Evolutionary conservation across 1,284 basidiomycete species (phyloP), one percentile per base, ranked within the genome.

Genomic region (Microbotryomycetes sp.): DNA sequence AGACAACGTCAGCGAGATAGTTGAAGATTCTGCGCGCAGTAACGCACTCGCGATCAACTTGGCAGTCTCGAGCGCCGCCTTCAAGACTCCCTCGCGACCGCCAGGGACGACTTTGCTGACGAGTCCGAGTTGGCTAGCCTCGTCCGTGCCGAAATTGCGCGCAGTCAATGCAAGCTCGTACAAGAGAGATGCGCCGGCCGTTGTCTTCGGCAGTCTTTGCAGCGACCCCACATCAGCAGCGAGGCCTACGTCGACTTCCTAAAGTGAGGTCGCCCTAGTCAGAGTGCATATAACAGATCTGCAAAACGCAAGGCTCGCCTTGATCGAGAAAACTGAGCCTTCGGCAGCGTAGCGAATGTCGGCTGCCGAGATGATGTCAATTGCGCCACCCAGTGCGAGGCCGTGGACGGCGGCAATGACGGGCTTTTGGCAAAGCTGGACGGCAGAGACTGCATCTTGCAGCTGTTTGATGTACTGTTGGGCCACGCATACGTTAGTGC

Each of bases 161-260:
- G 83, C 86, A 0, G 89, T 90, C 71, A 88, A 84, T 0, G 88
- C 86, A 9, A 94, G 79, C 75, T 97, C 92, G 55, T 84, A 79
- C 0, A 85, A 78, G n/a, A 88, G 78, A 6, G 87, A 89, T 35
- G 84, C 82, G 76, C 91, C 93, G 0, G 85, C 89, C 0, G 84
- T 82, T 49, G 89, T 81, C 73, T 91, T 90, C 0, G 89, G 89
- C 29, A 94, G 79, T 45, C 87, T 84, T 31, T 92, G 89, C 16
- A 97, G 81, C 11, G 68, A 69, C 2, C 92, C 92, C 52, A 94
- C 86, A 74, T 96, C 92, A 2, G 92, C 88, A 2, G 91, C 91
- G 0, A 96, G 79, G 0, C 89, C 91, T 7, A 91, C 83, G 71
- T 92, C 89, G 7, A 91, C 87, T 81, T 97, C 91, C 88, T 90